Percentiles rank a stretch among this genome's conserved stretches.
Evolutionary conservation across 2,329 filamentous ascomycete species (phyloP).

Genomic region (Talaromyces sp.): DNA sequence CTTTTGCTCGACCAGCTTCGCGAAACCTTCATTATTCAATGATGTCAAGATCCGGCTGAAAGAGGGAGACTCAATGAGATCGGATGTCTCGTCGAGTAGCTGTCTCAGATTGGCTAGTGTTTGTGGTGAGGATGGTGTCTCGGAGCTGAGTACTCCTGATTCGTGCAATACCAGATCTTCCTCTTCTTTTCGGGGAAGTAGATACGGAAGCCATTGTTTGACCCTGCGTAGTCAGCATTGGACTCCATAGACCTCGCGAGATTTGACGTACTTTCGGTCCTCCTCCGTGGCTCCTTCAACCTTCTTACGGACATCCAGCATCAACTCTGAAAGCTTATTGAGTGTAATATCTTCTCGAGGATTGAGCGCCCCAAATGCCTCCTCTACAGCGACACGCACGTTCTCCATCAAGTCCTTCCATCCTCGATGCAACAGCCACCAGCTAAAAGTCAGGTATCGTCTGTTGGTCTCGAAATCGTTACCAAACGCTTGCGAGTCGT

Average conservation of each 20-base stretch:
- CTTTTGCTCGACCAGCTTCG: constrained; percentile 75
- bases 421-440: constrained; percentile 92
- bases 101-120: constrained; percentile 62
- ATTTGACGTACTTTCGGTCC: constrained; percentile 50
- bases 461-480: constrained; percentile 96
- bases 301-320: constrained; percentile 75
- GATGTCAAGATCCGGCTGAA: constrained; percentile 83
- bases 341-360: constrained; percentile 84
- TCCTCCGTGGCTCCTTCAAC: constrained; percentile 71
- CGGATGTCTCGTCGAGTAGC: constrained; percentile 90
- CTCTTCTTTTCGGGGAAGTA: constrained; percentile 73
- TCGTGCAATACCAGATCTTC: constrained; percentile 82
- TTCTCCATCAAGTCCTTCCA: constrained; percentile 78
- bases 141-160: constrained; percentile 64
- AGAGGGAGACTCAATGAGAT: constrained; percentile 88
- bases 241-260: background rate
- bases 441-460: constrained; percentile 92
- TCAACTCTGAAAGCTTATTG: constrained; percentile 72
- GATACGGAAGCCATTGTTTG: constrained; percentile 73
- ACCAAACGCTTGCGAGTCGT: constrained; percentile 79
- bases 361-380: constrained; percentile 84
- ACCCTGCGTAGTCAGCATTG: constrained; percentile 34
- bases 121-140: constrained; percentile 35
- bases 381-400: constrained; percentile 79
- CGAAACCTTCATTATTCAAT: constrained; percentile 83